Percentiles rank a stretch among this genome's conserved stretches.
Evolutionary conservation across 2,329 filamentous ascomycete species (phyloP).

Genomic region (Penicillium sp.): DNA sequence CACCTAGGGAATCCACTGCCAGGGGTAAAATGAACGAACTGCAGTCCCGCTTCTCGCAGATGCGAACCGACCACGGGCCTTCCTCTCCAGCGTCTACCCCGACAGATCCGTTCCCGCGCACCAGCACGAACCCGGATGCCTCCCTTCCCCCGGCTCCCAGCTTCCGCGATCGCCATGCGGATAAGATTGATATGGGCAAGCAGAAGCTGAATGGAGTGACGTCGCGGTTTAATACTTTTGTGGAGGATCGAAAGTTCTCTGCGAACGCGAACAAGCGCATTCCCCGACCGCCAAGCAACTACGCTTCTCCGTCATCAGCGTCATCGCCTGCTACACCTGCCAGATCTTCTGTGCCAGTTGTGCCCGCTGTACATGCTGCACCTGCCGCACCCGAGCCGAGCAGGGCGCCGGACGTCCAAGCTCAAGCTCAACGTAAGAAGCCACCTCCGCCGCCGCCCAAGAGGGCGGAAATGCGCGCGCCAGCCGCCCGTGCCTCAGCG

Average conservation of each 20-base stretch:
- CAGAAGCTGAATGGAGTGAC: constrained; percentile 48
- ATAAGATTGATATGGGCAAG: constrained; percentile 59
- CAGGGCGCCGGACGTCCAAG: constrained; percentile 1
- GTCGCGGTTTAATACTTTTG: constrained; percentile 44
- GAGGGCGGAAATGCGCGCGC: constrained; percentile 47
- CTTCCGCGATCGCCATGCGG: constrained; percentile 59
- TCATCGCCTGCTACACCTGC: constrained; percentile 7
- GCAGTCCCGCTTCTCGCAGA: constrained; percentile 60
- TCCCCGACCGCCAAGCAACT: constrained; percentile 23
- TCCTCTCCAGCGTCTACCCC: constrained; percentile 25
- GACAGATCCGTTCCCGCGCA: constrained; percentile 49
- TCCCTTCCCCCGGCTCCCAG: constrained; percentile 52
- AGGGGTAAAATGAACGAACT: constrained; percentile 57
- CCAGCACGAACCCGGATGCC: constrained; percentile 53
- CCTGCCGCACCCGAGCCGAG: constrained; percentile 12
- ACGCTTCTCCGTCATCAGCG: neutral
- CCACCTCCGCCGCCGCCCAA: constrained; percentile 56
- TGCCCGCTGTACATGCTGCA: constrained; percentile 1
- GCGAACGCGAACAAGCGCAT: constrained; percentile 22
- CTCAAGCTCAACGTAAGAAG: constrained; percentile 38
- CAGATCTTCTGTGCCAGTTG: constrained; percentile 9
- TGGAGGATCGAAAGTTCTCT: constrained; percentile 38
- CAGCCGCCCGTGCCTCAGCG: constrained; percentile 26
- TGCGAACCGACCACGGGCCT: constrained; percentile 40
- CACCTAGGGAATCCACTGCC: constrained; percentile 21